Percentiles rank a stretch among this genome's conserved stretches.
phyloP scores from a whole-genome alignment of 176 grass and related monocot species.

The Bonia amplexicaulis region DNA sequence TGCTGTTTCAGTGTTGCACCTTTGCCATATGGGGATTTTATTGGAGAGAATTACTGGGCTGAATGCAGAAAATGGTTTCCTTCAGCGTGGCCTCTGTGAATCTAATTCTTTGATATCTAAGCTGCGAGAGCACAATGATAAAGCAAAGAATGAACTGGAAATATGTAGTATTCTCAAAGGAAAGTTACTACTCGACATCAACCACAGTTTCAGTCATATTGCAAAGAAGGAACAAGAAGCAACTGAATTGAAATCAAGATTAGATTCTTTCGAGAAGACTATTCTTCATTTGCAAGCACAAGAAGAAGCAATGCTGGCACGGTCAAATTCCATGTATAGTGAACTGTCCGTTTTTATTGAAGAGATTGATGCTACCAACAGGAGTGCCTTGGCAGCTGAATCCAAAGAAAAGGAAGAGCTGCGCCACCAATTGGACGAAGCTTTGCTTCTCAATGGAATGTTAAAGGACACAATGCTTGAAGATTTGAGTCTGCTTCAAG shows the following conservation, averaged over 20 bases:
- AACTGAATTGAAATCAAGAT: conserved; percentile 47
- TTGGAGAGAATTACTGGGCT: conserved; percentile 82
- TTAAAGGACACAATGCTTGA: conserved; percentile 34
- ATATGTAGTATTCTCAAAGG: conserved; percentile 84
- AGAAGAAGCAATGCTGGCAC: conserved; percentile 86
- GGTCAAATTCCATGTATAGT: conserved; percentile 64
- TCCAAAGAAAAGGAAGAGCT: conserved; percentile 66
- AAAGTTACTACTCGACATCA: conserved; percentile 86
- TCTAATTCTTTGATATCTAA: conserved; percentile 82
- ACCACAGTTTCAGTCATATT: conserved; percentile 69
- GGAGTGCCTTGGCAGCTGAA: conserved; percentile 37
- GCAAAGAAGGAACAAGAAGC: conserved; percentile 89
- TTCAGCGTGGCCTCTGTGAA: conserved; percentile 58
- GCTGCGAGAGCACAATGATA: conserved; percentile 66
- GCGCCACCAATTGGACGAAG: conserved; percentile 40
- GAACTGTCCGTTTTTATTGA: conserved; percentile 62
- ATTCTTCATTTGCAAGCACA: conserved; percentile 74
- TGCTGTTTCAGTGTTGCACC: conserved; percentile 81
- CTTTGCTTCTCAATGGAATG: conserved; percentile 33
- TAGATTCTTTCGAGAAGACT: conserved; percentile 74
- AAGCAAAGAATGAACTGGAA: conserved; percentile 76
- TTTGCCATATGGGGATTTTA: conserved; percentile 93
- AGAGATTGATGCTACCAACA: conserved; percentile 72
- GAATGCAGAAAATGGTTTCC: conserved; percentile 81
- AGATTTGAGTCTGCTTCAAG: conserved; percentile 36